Percentiles rank a stretch among this genome's conserved stretches.
Conservation (phyloP, 805 yeast genomes). For the Starmerella bacillaris region DNA sequence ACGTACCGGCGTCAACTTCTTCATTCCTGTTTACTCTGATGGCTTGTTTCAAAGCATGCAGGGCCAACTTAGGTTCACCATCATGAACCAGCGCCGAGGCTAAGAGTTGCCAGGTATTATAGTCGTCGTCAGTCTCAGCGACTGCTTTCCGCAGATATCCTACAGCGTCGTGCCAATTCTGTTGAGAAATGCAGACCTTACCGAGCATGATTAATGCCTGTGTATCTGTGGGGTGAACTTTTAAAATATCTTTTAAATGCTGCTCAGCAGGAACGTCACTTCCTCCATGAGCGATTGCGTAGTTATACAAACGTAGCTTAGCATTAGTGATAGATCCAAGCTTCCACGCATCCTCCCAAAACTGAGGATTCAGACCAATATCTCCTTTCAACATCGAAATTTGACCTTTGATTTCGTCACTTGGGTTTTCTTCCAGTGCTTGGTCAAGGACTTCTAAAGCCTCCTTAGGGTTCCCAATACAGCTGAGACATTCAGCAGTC, state of each 20-base stretch:
- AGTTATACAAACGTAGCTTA: slow-evolving; percentile 61
- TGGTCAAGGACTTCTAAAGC: slow-evolving; percentile 47
- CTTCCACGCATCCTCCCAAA: slow-evolving; percentile 81
- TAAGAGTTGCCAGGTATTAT: slow-evolving; percentile 81
- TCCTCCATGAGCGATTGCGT: slow-evolving; percentile 33
- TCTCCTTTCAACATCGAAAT: slow-evolving; percentile 77
- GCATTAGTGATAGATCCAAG: slow-evolving; percentile 69
- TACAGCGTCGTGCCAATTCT: slow-evolving; percentile 57
- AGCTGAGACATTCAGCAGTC: slow-evolving; percentile 78
- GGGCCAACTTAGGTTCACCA: slow-evolving; percentile 58
- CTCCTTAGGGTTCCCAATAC: slow-evolving; percentile 51
- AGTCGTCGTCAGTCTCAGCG: slow-evolving; percentile 58
- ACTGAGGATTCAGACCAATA: slow-evolving; percentile 49
- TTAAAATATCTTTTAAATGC: slow-evolving; percentile 59
- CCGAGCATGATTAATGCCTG: slow-evolving; percentile 90
- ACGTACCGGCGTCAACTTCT: slow-evolving; percentile 68
- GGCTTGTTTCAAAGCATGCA: slow-evolving; percentile 69
- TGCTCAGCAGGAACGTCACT: slow-evolving; percentile 40
- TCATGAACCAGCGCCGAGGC: slow-evolving; percentile 57
- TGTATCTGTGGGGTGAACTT: slow-evolving; percentile 51
- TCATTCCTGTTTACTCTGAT: slow-evolving; percentile 40
- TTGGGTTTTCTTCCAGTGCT: slow-evolving; percentile 52
- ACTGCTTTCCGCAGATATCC: slow-evolving; percentile 88
- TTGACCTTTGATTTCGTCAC: too few species aligned
- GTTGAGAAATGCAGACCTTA: slow-evolving; percentile 63